Evolutionary conservation across 345 rosid genomes (phyloP), one percentile per base, ranked within the genome.

Genomic region (Ceriops decandra): DNA sequence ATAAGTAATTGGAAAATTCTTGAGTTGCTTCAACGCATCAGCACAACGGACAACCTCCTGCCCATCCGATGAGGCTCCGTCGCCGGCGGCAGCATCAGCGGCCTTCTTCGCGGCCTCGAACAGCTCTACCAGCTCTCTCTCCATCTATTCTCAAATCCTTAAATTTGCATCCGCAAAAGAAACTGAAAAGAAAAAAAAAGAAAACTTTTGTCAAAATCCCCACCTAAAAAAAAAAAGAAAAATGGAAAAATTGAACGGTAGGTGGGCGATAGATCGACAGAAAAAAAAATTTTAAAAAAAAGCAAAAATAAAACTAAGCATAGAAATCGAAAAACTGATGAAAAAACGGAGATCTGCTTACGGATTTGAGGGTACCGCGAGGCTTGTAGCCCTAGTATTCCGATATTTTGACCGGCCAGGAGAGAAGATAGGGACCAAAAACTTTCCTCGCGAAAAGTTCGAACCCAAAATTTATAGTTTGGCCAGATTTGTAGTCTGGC

Each of bases 91-190:
- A 33, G 85, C 82, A 80, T 87, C 99, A 20, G 98, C 97, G 3
- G 98, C 87, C 76, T 90, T 95, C 86, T 85, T 92, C 38, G 97
- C 98, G 1, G 75, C 77, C 72, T 92, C 97, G 69, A 95, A 92
- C 79, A 95, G 78, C 74, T 82, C 86, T 82, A 92, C 74, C 77
- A 95, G 72, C 69, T 92, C 97, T 33, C 65, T 84, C 80, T 88
- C 98, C 98, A 93, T 93, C 24, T 42, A 62, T 56, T 5, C 31
- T 16, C 66, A 49, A 38, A 72, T 60, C 58, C 46, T 5, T 54
- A 64, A 30, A 35, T n/a, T 19, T 11, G 27, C 7, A 26, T 16
- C 15, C 15, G 32, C 19, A 15, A 22, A 16, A 5, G 2, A 26
- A 20, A 30, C 58, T 20, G 30, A 28, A 1, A 47, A 4, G 0